Base-by-base conservation (phyloP, 192 early-diverging fungal species). In the Pilobolus umbonatus region DNA sequence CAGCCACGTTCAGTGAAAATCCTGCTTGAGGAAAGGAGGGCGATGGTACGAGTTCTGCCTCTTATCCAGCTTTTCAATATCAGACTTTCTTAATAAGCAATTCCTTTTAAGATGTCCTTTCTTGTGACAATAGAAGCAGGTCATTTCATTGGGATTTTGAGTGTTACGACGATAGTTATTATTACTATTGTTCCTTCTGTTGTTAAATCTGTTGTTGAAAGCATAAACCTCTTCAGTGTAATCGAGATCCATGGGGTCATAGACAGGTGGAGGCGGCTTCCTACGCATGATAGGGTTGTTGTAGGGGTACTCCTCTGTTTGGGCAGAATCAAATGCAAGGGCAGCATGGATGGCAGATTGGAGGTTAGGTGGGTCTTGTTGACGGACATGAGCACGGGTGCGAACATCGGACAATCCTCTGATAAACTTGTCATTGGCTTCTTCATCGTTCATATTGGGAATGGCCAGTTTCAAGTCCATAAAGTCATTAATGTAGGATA, bases 1-100 rank as follows among this genome's bases (percentile, higher is more conserved):
- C 55, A 30, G 29, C 15, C 30, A 42, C 39, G 28, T 44, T 42
- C 17, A 22, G 25, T 42, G 42, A 57, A 57, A 57, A 57, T 8
- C 55, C 55, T 44, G 24, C 50, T 52, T 52, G 15, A n/a, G n/a
- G n/a, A n/a, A n/a, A n/a, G n/a, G n/a, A n/a, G n/a, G n/a, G 9
- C 14, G n/a, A 2, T 22, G n/a, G 0, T 22, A 22, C 4, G 43
- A 19, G 19, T n/a, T n/a, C n/a, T 44, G 29, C 21, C 17, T 2
- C 1, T 57, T 42, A 44, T 57, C 55, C 0, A 57, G 15, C 17
- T 42, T 22, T 22, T 31, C 45, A 21, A 57, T 57, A 17, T 40
- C 55, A 21, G 40, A 28, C 0, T 45, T 9, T n/a, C 55, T 0
- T 0, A 25, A 1, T 0, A 28, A 15, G 22, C 55, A 57, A 14